A percentile compares a stretch with the other conserved stretches of the same genome.
phyloP scores from a whole-genome alignment of 2,329 filamentous ascomycete genomes.

The Neocucurbitaria cava region DNA sequence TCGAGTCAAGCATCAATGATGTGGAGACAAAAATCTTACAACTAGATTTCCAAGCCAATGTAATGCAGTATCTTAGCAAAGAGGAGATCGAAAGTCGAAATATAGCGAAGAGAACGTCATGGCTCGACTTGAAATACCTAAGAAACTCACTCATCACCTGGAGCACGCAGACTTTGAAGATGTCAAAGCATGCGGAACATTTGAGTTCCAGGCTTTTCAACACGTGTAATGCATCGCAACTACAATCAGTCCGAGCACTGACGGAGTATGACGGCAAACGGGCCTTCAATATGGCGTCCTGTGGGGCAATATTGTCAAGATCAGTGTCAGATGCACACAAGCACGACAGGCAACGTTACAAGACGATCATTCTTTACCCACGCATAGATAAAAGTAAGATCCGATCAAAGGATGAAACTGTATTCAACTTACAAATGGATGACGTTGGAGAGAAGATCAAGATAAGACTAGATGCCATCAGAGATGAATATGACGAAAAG shows the following conservation, averaged over 20 bases:
- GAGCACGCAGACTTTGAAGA: constrained; percentile 22
- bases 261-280: neutral
- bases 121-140: constrained; percentile 25
- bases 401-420: too few species aligned
- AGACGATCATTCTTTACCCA: too few species aligned
- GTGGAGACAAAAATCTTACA: constrained; percentile 22
- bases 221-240: neutral
- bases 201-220: neutral
- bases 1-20: constrained; percentile 17
- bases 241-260: neutral
- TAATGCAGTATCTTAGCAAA: neutral
- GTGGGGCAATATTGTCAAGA: neutral
- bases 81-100: constrained; percentile 10
- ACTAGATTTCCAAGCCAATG: constrained; percentile 7
- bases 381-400: too few species aligned
- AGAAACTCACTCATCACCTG: constrained; percentile 21
- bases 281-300: neutral
- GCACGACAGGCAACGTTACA: too few species aligned
- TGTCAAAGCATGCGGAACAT: constrained; percentile 10
- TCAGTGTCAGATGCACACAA: neutral
- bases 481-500: constrained; percentile 28
- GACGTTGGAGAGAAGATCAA: constrained; percentile 14
- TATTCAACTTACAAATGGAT: constrained; percentile 1
- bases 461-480: constrained; percentile 13
- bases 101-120: constrained; percentile 18